Evolutionary conservation across 495 filamentous ascomycete genomes (phyloP), one percentile per base, ranked within the genome.

Genomic region (Daldinia grandis): DNA sequence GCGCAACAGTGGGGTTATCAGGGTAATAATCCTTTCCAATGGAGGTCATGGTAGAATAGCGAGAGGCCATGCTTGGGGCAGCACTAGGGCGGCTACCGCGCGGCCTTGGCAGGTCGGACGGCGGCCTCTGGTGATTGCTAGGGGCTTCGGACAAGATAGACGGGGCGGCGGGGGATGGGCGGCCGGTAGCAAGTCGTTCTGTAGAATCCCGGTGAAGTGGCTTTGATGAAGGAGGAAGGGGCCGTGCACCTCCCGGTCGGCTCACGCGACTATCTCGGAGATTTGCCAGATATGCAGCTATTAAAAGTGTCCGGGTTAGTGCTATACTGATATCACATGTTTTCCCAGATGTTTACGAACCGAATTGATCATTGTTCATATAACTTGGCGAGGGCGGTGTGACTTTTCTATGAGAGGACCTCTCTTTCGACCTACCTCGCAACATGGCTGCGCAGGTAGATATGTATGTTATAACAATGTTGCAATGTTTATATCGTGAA

Each of bases 281-380:
- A 64, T 91, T 90, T 69, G 90, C 87, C 35, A 98, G 84, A 74
- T 96, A 97, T 31, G 85, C 83, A 69, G 91, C 93, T 90, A 78
- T 66, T 73, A 50, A 76, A 65, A 47, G 47, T 74, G 66, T 66
- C 69, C 66, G 15, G 57, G 63, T 72, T 77, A 77, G 76, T 72
- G 61, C 73, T 74, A 28, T 51, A 25, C 31, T 40, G 72, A 58
- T 71, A 33, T 53, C 64, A 72, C 62, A 76, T 67, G 28, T 61
- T 58, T 57, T 69, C 71, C 58, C 5, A 17, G 49, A 79, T 60
- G 66, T 47, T 50, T 70, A 72, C 87, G 84, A 82, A 97, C 94
- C 91, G 78, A 96, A 90, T 81, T 97, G 93, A 50, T 94, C 89
- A 76, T 88, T 88, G 37, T 89, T 88, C 94, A 97, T 97, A 81